Evolutionary conservation across 805 yeast genomes (phyloP).

Genomic region (Candida parachauliodes): DNA sequence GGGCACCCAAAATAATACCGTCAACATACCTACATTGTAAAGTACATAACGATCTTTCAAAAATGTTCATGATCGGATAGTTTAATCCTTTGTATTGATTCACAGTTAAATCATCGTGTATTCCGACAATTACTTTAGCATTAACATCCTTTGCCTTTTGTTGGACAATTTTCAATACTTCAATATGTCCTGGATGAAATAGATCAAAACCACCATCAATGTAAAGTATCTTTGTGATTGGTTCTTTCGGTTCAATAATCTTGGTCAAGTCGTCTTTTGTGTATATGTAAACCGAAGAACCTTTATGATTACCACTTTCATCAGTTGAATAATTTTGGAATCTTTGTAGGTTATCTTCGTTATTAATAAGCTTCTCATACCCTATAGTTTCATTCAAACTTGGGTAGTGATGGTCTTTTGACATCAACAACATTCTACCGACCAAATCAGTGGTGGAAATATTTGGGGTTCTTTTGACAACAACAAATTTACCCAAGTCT

Average conservation of each 20-base stretch:
- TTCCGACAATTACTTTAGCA: conserved; percentile 61
- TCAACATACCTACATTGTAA: conserved; percentile 85
- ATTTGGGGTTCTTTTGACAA: conserved; percentile 92
- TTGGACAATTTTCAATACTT: conserved; percentile 53
- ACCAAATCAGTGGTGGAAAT: conserved; percentile 94
- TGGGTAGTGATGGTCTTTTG: conserved; percentile 54
- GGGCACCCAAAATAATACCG: conserved; percentile 71
- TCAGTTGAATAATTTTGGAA: conserved; percentile 60
- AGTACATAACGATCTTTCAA: conserved; percentile 83
- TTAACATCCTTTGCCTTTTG: conserved; percentile 24
- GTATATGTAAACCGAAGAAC: conserved; percentile 54
- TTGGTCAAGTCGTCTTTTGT: conserved; percentile 20
- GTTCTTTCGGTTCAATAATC: conserved; percentile 33
- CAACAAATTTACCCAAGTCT: conserved; percentile 77
- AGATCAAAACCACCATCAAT: conserved; percentile 87
- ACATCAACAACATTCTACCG: conserved; percentile 71
- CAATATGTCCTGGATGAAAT: conserved; percentile 91
- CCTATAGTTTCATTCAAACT: conserved; percentile 20
- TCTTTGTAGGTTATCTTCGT: conserved; percentile 35
- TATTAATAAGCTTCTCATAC: conserved; percentile 23
- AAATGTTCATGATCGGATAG: conserved; percentile 81
- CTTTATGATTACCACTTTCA: conserved; percentile 52
- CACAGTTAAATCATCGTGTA: conserved; percentile 57
- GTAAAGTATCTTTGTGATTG: conserved; percentile 38
- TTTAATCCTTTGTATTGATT: conserved; percentile 56